Evolutionary conservation across 495 filamentous ascomycete species (phyloP), one percentile per base, ranked within the genome.

Genomic region (Rhypophila decipiens): DNA sequence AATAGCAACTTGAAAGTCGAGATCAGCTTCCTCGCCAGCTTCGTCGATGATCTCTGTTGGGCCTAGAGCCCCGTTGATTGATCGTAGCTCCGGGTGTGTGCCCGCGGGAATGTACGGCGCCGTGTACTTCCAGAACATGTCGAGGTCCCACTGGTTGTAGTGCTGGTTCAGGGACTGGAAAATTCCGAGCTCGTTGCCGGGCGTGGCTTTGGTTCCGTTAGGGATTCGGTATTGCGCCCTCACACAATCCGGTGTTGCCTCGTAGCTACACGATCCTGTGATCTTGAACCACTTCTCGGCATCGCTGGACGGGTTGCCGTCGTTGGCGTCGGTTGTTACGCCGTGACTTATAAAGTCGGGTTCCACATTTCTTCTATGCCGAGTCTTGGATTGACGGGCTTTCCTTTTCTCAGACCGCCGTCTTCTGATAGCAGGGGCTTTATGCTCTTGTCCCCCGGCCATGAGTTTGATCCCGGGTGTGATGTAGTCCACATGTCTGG

Each of bases 71-170:
- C 67, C 69, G 33, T 72, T 63, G 38, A 69, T 68, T 37, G 58
- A 55, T 33, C 59, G 56, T 13, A 65, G 64, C 43, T 61, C 56
- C 11, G 69, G 69, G 20, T 61, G 55, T 1, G 69, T 63, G 15
- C 57, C 60, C 0, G 55, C 60, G 7, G 62, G 68, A 22, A 66
- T 58, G 29, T 49, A 60, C 49, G 58, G 58, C 19, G 68, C 51
- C 37, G 74, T 75, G 44, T 69, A 69, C 20, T 58, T 57, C 63
- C 82, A 86, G 66, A 80, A 87, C 4, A 72, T 54, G 50, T 84
- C 63, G 13, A 87, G 65, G 50, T 86, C 81, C 2, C 67, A 61
- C 46, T 83, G 76, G 49, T 60, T 58, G 41, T 66, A 73, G 48
- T 66, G 66, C 40, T 64, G 56, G 33, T 52, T 54, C 10, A 67